Conservation (phyloP, 805 yeast genomes). For the Yarrowia porcina region DNA sequence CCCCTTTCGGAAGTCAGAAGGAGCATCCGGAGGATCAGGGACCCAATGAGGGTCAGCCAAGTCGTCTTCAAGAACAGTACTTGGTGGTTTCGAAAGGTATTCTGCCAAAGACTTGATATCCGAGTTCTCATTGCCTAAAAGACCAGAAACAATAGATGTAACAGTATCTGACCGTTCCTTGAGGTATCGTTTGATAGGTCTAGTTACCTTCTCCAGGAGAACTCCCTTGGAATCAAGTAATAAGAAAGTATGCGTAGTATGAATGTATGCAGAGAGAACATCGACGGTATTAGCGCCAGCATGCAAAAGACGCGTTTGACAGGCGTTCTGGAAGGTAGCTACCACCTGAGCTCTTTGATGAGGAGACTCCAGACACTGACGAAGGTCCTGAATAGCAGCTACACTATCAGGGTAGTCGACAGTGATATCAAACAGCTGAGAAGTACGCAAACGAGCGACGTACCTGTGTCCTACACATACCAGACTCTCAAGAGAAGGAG, state of each 20-base stretch:
- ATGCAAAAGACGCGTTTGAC: conserved; percentile 55
- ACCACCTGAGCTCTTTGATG: conserved; percentile 54
- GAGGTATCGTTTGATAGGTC: conserved; percentile 71
- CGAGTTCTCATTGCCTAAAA: conserved; percentile 48
- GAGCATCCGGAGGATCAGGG: conserved; percentile 87
- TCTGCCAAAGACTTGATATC: conserved; percentile 52
- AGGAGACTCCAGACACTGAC: conserved; percentile 48
- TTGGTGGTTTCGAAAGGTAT: conserved; percentile 43
- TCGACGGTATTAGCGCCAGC: conserved; percentile 79
- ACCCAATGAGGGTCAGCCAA: conserved; percentile 57
- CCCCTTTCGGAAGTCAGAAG: conserved; percentile 72
- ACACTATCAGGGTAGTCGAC: conserved; percentile 50
- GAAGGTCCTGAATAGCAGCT: conserved; percentile 57
- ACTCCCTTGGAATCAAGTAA: conserved; percentile 86
- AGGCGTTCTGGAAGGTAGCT: conserved; percentile 46
- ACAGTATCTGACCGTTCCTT: conserved; percentile 73
- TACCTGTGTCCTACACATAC: neutral
- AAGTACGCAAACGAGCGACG: conserved; percentile 43
- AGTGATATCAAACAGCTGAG: conserved; percentile 60
- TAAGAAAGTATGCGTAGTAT: conserved; percentile 66
- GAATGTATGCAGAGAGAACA: conserved; percentile 64
- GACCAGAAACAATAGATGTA: conserved; percentile 63
- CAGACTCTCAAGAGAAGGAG: conserved; percentile 1
- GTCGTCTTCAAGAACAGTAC: conserved; percentile 39
- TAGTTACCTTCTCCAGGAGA: conserved; percentile 67